Evolutionary conservation across 2,329 filamentous ascomycete genomes (phyloP).

Genomic region (Cladophialophora carrionii): DNA sequence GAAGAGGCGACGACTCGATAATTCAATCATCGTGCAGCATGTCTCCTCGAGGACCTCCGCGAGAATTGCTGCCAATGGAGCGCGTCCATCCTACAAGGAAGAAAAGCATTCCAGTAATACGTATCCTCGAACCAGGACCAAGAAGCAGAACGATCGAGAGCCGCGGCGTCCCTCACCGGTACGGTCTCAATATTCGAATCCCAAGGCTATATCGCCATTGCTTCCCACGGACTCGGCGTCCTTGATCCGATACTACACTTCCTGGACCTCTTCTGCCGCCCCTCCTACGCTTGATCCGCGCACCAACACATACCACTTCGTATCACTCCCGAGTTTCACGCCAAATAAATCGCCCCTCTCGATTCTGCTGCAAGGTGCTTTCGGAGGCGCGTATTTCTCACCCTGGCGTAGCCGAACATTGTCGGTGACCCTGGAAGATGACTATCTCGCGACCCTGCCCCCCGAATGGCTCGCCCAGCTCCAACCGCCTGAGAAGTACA

Average conservation of each 20-base stretch:
- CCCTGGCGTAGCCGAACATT: slow-evolving; percentile 53
- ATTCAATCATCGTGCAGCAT: slow-evolving; percentile 19
- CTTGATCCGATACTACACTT: slow-evolving; percentile 47
- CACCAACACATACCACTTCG: slow-evolving; percentile 53
- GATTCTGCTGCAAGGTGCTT: slow-evolving; percentile 57
- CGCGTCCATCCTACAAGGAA: slow-evolving; percentile 45
- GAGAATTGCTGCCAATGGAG: slow-evolving; percentile 50
- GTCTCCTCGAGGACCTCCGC: slow-evolving; percentile 52
- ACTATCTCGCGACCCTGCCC: slow-evolving; percentile 54
- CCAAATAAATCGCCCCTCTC: slow-evolving; percentile 60
- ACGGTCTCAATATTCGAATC: background rate
- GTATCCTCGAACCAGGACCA: slow-evolving; percentile 30
- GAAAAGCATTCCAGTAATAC: background rate
- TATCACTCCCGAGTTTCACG: slow-evolving; percentile 49
- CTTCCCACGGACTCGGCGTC: slow-evolving; percentile 31
- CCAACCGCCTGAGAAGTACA: slow-evolving; percentile 43
- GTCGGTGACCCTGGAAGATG: slow-evolving; percentile 48
- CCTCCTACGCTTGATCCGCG: slow-evolving; percentile 48
- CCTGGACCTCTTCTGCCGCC: slow-evolving; percentile 49
- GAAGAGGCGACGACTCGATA: slow-evolving; percentile 49
- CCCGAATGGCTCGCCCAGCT: slow-evolving; percentile 50
- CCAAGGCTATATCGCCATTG: slow-evolving; percentile 1
- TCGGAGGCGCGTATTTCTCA: slow-evolving; percentile 58
- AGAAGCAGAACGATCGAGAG: background rate
- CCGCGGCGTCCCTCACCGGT: background rate